Evolutionary conservation across 441 rosid species (phyloP), one percentile per base, ranked within the genome.

Genomic region (Gossypium trilobum): DNA sequence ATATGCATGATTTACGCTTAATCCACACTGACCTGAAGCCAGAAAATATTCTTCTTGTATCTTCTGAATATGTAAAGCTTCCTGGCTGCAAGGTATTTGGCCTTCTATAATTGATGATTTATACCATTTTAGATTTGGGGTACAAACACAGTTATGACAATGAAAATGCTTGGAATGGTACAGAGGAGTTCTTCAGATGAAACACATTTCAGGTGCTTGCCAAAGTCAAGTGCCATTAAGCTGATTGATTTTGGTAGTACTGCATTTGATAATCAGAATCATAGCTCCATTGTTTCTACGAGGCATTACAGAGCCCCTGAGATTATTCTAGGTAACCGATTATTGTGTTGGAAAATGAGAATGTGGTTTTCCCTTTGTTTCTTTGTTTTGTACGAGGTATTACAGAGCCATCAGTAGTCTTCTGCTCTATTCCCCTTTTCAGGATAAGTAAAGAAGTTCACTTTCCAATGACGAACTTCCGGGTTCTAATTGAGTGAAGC

Each of bases 221-320:
- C 97, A 80, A 91, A 88, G 84, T 91, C 95, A 44, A 91, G 95
- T 85, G 88, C 95, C 81, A 91, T 91, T 83, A 91, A 91, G 88
- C 84, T 91, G 86, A 91, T 91, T 86, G 97, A 91, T 84, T 91
- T 91, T 86, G 97, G 95, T 72, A 89, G 92, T 82, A 88, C 92
- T 81, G 86, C 87, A 19, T 86, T 70, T 80, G 93, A 84, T 78
- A 83, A 86, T 86, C 88, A 87, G 82, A 84, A 85, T 69, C 97
- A 88, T 81, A 87, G 85, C 88, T 92, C 92, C 79, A 80, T 90
- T 78, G 84, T 90, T 70, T 89, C 89, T 65, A 92, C 97, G 56
- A 86, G 94, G 82, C 96, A 90, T 80, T 92, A 90, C 86, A 85
- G 97, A 77, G 92, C 97, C 71, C 95, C 97, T 20, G 97, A 92